phyloP scores from a whole-genome alignment of 2,329 filamentous ascomycete species.

The Lasiodiplodia gonubiensis region DNA sequence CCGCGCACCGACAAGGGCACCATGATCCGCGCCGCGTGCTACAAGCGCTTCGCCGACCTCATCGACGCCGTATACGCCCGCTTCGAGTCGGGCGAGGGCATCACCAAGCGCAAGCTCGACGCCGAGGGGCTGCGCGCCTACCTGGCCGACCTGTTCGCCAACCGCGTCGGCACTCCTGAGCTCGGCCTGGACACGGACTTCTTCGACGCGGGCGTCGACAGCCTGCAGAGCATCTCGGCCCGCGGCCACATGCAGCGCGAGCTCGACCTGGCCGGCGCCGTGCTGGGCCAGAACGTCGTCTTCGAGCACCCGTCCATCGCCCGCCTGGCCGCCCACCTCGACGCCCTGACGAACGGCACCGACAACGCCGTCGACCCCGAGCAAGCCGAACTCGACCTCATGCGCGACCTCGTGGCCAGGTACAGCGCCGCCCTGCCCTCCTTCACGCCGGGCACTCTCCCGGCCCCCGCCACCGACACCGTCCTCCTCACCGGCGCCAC shows the following conservation, averaged over 20 bases:
- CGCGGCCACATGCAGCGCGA: constrained; percentile 59
- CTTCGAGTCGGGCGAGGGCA: constrained; percentile 20
- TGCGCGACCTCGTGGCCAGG: constrained; percentile 54
- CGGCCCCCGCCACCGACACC: constrained; percentile 24
- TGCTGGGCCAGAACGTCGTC: constrained; percentile 61
- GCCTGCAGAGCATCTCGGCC: constrained; percentile 63
- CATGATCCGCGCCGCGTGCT: constrained; percentile 59
- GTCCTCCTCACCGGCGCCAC: constrained; percentile 38
- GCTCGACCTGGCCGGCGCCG: constrained; percentile 54
- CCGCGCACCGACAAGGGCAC: constrained; percentile 64
- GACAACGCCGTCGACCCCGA: constrained; percentile 32
- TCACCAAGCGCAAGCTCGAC: constrained; percentile 36
- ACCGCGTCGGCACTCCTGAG: constrained; percentile 34
- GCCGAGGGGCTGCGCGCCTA: constrained; percentile 42
- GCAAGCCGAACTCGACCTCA: constrained; percentile 50
- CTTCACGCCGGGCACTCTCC: not conserved
- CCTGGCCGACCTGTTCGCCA: constrained; percentile 34
- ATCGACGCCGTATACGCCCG: constrained; percentile 55
- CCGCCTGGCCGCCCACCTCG: constrained; percentile 54
- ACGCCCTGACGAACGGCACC: constrained; percentile 49
- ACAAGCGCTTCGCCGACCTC: constrained; percentile 54
- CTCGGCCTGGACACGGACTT: constrained; percentile 58
- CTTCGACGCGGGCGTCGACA: constrained; percentile 64
- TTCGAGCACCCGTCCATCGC: constrained; percentile 62
- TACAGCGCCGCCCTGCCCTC: constrained; percentile 41